Percentiles rank a stretch among this genome's conserved stretches.
phyloP scores from a whole-genome alignment of 192 early-diverging fungal genomes.

The Entomortierella chlamydospora region DNA sequence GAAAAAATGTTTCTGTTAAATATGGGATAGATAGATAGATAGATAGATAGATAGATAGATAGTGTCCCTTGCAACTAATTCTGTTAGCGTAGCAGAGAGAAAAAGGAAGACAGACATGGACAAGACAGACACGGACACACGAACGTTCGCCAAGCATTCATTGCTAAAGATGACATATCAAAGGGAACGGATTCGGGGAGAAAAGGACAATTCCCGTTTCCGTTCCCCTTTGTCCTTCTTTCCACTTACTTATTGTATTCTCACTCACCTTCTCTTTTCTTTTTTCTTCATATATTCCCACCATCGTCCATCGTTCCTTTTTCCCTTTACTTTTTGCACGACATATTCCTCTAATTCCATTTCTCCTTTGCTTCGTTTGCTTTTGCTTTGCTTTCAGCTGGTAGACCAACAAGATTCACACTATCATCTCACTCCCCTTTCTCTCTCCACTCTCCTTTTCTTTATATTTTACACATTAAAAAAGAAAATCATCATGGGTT shows the following conservation, averaged over 20 bases:
- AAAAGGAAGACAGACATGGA: too few relatives aligned
- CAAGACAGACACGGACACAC: too few relatives aligned
- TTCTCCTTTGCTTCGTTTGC: background rate
- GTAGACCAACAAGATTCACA: background rate
- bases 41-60: too few relatives aligned
- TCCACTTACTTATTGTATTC: background rate
- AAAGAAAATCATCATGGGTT: constrained; percentile 59
- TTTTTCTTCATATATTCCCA: background rate
- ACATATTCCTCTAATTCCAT: background rate
- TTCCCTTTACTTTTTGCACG: background rate
- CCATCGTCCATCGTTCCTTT: background rate
- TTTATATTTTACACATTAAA: too few relatives aligned
- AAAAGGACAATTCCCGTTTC: background rate
- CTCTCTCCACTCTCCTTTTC: constrained; percentile 14
- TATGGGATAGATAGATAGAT: too few relatives aligned
- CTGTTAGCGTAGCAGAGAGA: too few relatives aligned
- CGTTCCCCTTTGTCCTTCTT: background rate
- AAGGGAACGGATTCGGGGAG: too few relatives aligned
- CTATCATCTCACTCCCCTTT: constrained; percentile 16
- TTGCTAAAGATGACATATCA: too few relatives aligned
- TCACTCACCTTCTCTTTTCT: background rate
- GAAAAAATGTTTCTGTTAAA: too few relatives aligned
- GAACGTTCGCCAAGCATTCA: too few relatives aligned
- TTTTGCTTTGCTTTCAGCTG: background rate
- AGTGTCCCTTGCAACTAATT: too few relatives aligned